phyloP scores from a whole-genome alignment of 1,284 basidiomycete genomes.

The Melampsora medusae region DNA sequence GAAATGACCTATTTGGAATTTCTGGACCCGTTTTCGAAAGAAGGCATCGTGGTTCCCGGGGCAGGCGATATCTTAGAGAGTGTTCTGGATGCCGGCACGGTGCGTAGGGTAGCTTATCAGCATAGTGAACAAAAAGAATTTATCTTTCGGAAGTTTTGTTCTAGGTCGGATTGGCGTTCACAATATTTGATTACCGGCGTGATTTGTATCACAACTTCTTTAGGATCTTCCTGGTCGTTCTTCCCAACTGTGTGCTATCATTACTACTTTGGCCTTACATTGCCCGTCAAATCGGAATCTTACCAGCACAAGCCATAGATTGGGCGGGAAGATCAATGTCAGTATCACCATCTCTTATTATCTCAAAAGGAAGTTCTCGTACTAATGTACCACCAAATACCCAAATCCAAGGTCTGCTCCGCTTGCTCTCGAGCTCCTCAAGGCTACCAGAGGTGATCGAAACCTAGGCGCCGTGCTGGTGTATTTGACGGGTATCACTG shows the following conservation, averaged over 20 bases:
- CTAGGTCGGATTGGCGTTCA: conserved; percentile 18
- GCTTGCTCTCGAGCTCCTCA: conserved; percentile 9
- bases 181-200: conserved; percentile 17
- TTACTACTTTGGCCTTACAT: conserved; percentile 16
- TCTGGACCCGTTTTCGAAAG: neutral
- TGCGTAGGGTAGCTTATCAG: neutral
- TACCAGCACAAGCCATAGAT: neutral
- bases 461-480: conserved; percentile 9
- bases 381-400: neutral
- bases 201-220: conserved; percentile 27
- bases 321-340: conserved; percentile 21
- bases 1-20: neutral
- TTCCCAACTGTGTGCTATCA: conserved; percentile 15
- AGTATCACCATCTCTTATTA: neutral
- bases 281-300: neutral
- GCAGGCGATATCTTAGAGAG: conserved; percentile 19
- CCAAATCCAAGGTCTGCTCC: conserved; percentile 4
- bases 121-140: neutral
- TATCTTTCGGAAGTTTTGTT: neutral
- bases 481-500: conserved; percentile 11
- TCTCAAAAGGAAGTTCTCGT: too few species aligned
- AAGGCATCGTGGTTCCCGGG: neutral
- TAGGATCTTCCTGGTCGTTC: neutral
- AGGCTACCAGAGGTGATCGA: conserved; percentile 6
- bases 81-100: conserved; percentile 14